A percentile compares a stretch with the other conserved stretches of the same genome.
Evolutionary conservation across 2,329 filamentous ascomycete genomes (phyloP).

Genomic region (Cladophialophora psammophila): DNA sequence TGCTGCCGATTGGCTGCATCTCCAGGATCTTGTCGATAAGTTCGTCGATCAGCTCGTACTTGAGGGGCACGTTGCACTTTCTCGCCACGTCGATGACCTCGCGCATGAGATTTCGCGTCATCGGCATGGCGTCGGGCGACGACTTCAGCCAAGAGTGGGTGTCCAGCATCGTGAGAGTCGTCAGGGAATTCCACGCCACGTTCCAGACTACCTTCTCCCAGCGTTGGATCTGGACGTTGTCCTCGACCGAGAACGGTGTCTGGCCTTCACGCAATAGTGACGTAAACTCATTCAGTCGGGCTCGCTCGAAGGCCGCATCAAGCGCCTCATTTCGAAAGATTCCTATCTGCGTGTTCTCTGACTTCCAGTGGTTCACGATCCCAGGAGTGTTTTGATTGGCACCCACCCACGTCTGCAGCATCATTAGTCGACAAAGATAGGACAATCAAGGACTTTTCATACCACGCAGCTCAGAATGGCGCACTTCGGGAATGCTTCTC

Average conservation of each 20-base stretch:
- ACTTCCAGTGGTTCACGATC: constrained; percentile 58
- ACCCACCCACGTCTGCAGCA: constrained; percentile 60
- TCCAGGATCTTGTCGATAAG: constrained; percentile 50
- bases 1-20: constrained; percentile 52
- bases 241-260: constrained; percentile 48
- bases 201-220: constrained; percentile 56
- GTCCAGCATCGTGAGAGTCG: constrained; percentile 52
- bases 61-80: constrained; percentile 49
- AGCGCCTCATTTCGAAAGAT: constrained; percentile 54
- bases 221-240: constrained; percentile 48
- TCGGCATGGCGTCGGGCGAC: constrained; percentile 48
- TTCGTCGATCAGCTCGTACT: constrained; percentile 48
- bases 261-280: constrained; percentile 51
- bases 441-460: constrained; percentile 39
- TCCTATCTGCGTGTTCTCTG: constrained; percentile 64
- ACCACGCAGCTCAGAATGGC: constrained; percentile 54
- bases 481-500: constrained; percentile 43
- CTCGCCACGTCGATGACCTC: constrained; percentile 54
- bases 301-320: constrained; percentile 45
- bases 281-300: constrained; percentile 53
- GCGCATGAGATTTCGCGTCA: constrained; percentile 52
- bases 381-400: constrained; percentile 60
- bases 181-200: constrained; percentile 52
- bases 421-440: not conserved
- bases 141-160: constrained; percentile 54